phyloP scores from a whole-genome alignment of 140 eudicot genomes.

The Bidens hawaiensis region DNA sequence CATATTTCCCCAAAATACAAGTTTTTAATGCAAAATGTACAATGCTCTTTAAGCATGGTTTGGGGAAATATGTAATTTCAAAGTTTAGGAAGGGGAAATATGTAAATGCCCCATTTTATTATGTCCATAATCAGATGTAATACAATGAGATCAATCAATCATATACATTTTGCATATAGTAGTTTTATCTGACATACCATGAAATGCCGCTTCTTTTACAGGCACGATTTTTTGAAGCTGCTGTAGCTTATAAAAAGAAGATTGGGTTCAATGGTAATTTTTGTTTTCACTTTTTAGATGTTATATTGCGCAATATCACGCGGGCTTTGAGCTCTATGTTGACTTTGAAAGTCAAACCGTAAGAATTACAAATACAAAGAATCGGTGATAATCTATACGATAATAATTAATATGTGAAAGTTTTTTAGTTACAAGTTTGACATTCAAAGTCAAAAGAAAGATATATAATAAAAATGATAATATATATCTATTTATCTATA shows the following conservation, averaged over 20 bases:
- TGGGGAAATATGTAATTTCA: too few relatives aligned
- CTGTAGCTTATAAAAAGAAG: constrained; percentile 93
- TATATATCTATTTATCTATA: background rate
- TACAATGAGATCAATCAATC: background rate
- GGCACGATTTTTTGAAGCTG: constrained; percentile 93
- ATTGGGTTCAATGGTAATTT: constrained; percentile 86
- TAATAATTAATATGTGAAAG: background rate
- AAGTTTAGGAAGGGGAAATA: too few relatives aligned
- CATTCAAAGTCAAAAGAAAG: background rate
- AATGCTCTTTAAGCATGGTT: too few relatives aligned
- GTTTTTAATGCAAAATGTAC: too few relatives aligned
- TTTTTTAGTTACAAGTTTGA: constrained; percentile 8
- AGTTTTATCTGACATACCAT: background rate
- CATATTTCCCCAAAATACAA: too few relatives aligned
- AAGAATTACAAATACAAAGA: background rate
- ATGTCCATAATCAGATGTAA: background rate
- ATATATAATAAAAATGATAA: too few relatives aligned
- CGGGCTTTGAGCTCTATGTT: background rate
- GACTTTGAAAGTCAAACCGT: background rate
- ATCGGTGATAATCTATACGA: background rate
- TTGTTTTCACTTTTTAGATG: background rate
- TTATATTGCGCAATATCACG: background rate
- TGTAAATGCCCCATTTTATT: too few relatives aligned
- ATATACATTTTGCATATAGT: background rate
- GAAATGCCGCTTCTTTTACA: constrained; percentile 26